Base-by-base conservation (phyloP, 1,284 basidiomycete genomes). In the Fomitopsis betulina region DNA sequence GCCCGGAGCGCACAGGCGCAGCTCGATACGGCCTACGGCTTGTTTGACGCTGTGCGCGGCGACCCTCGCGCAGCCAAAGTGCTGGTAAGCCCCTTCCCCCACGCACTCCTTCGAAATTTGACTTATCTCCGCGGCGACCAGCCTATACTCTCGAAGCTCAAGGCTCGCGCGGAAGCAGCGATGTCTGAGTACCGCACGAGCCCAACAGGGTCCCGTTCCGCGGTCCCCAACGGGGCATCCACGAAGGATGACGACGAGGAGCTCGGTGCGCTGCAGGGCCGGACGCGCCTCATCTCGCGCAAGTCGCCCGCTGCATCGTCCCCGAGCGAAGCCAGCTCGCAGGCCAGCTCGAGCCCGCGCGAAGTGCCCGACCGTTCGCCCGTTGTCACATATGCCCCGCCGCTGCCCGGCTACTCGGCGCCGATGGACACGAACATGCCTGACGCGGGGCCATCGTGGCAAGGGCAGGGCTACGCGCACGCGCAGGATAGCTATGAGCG, bases 231-330 rank as follows among this genome's bases (percentile, higher is more conserved):
- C 21, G 68, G 66, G 21, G 56, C 65, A 4, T 62, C 65, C 33
- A 72, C 82, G 59, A 85, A 85, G 66, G 84, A 86, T 64, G 77
- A 78, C 33, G 83, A 85, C 45, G 85, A 85, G 43, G 85, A 85
- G 58, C 66, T 86, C 35, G 78, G 82, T 4, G 79, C 78, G 2
- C 76, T 87, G 17, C 81, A 82, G 19, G 85, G 85, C 3, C 80
- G 81, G 71, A 86, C 84, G 3, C 77, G 84, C 17, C 75, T 87
- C 2, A 81, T 87, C 0, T 71, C 83, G 1, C 78, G 80, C n/a
- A 78, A 79, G 55, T 76, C 79, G 3, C 76, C 80, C 1, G 80
- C 82, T 0, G 76, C 78, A 9, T 76, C 81, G 1, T 76, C 79
- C 3, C 56, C 56, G 23, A 49, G 66, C 23, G 67, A 60, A 17